A percentile compares a stretch with the other conserved stretches of the same genome.
Conservation (phyloP, 345 rosid genomes). For the Eucalyptus globulus region DNA sequence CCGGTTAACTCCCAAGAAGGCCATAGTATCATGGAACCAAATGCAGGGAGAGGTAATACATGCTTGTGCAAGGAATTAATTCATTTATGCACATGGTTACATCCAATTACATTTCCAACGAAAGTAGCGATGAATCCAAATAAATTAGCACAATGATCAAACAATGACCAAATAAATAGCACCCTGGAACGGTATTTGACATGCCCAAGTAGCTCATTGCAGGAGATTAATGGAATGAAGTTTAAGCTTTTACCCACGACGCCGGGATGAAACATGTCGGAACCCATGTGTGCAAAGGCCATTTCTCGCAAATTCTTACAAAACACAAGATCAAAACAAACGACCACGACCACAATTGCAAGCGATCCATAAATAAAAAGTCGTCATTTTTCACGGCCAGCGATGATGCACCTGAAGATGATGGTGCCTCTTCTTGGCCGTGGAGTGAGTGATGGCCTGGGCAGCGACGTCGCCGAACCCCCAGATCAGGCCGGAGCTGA, state of each 20-base stretch:
- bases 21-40: neutral
- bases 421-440: constrained; percentile 29
- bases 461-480: constrained; percentile 81
- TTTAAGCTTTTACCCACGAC: neutral
- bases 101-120: neutral
- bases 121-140: neutral
- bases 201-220: neutral
- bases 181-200: neutral
- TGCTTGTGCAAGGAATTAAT: neutral
- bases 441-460: constrained; percentile 78
- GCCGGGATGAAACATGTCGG: neutral
- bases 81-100: neutral
- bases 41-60: neutral
- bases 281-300: neutral
- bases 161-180: neutral
- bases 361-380: neutral
- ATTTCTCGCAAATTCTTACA: neutral
- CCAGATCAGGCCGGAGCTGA: constrained; percentile 92
- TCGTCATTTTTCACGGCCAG: neutral
- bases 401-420: constrained; percentile 10
- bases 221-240: neutral
- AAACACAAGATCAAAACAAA: neutral
- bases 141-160: neutral
- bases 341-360: neutral
- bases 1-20: neutral